phyloP scores from a whole-genome alignment of 2,329 filamentous ascomycete genomes.

The Exophiala viscosa region DNA sequence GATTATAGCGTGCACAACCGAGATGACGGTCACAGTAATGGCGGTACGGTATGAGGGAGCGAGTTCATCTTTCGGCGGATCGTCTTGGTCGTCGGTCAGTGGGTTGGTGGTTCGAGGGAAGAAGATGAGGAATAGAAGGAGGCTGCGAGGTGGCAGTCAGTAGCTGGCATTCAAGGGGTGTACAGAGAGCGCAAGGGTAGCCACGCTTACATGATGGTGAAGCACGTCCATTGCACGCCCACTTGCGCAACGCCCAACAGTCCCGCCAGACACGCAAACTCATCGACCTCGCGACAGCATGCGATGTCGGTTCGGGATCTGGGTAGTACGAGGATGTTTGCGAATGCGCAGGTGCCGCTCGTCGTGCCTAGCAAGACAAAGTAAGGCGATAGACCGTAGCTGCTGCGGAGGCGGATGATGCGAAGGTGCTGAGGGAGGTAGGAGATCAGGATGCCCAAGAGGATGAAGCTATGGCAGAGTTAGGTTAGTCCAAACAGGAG shows the following conservation, averaged over 20 bases:
- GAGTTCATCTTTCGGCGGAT: conserved; percentile 26
- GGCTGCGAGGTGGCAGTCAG: conserved; percentile 48
- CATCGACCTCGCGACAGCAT: conserved; percentile 78
- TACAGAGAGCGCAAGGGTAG: background rate
- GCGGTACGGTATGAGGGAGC: conserved; percentile 72
- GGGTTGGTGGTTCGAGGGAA: conserved; percentile 65
- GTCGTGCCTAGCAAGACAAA: conserved; percentile 93
- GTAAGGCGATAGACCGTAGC: conserved; percentile 91
- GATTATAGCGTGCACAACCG: conserved; percentile 70
- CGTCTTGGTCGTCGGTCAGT: conserved; percentile 40
- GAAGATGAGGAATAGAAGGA: conserved; percentile 91
- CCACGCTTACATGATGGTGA: conserved; percentile 73
- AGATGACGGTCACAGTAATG: conserved; percentile 67
- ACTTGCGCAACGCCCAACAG: conserved; percentile 87
- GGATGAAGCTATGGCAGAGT: conserved; percentile 57
- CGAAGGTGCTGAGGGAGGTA: conserved; percentile 94
- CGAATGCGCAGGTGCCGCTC: conserved; percentile 81
- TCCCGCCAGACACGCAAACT: conserved; percentile 78
- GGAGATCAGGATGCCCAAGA: conserved; percentile 83
- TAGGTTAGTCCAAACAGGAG: background rate
- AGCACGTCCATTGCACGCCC: conserved; percentile 86
- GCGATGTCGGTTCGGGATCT: conserved; percentile 75
- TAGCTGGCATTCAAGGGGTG: too few relatives aligned
- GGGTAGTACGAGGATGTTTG: conserved; percentile 87
- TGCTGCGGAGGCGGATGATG: conserved; percentile 79